Evolutionary conservation across 2,329 filamentous ascomycete genomes (phyloP), one percentile per base, ranked within the genome.

Genomic region (Fusarium sp.): DNA sequence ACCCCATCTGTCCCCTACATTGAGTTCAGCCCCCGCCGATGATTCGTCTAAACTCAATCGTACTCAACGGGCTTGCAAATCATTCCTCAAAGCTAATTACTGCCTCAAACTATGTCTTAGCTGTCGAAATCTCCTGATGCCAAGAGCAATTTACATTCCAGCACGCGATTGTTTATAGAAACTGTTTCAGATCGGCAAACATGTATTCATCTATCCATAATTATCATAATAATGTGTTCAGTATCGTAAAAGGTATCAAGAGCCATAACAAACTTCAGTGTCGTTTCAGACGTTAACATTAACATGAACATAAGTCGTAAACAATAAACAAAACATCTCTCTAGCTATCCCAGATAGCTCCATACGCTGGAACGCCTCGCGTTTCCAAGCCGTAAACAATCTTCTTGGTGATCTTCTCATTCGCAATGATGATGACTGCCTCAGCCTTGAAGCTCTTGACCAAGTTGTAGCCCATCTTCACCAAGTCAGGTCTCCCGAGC

Each of bases 371-470:
- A 10, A 93, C 77, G 0, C 90, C 89, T 57, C 89, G 82, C 28
- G 82, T 84, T 79, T 93, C 90, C 51, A 94, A 79, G 2, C 85
- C 89, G 74, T 89, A 91, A 1, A 93, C 91, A 3, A 93, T 83
- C 79, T 87, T 87, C 72, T 84, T 84, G 6, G 91, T 93, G 26
- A 92, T 84, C 62, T 79, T 84, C 62, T 89, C 87, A 75, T 93
- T 93, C 44, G 88, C 89, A 71, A 94, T 89, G 60, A 93, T 86
- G 73, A 92, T 89, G 16, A 93, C 89, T 2, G 90, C 91, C 80
- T 93, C 91, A 1, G 89, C 79, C 13, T 81, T 78, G 73, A 86
- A 88, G 36, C 85, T 82, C 50, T 88, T 80, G 6, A 81, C 82
- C 28, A 90, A 71, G 75, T 92, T 84, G 75, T 81, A 84, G 5